phyloP scores from a whole-genome alignment of 495 filamentous ascomycete species.

The Hypoxylon intermedium region DNA sequence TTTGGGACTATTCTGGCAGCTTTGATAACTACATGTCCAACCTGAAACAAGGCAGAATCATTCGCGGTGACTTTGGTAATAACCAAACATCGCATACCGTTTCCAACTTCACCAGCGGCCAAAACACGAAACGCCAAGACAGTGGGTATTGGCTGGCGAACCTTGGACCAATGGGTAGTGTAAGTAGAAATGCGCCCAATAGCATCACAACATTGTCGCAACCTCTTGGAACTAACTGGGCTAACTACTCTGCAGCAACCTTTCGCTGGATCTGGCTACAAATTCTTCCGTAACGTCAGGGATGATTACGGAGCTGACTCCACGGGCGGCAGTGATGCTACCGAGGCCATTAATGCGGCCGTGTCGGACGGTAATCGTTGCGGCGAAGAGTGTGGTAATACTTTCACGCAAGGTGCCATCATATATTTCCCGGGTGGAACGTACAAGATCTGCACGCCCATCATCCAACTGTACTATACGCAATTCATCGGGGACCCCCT shows the following conservation, averaged over 20 bases:
- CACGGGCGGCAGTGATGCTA: constrained; percentile 2
- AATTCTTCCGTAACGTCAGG: constrained; percentile 35
- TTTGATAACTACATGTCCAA: constrained; percentile 17
- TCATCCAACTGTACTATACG: constrained; percentile 44
- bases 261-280: not conserved
- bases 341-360: not conserved
- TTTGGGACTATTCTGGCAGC: constrained; percentile 19
- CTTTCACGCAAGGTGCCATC: not conserved
- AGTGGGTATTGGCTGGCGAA: no score
- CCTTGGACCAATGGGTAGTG: no score
- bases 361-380: not conserved
- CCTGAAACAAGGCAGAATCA: not conserved
- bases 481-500: constrained; percentile 50
- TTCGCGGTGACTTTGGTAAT: no score
- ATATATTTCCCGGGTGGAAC: constrained; percentile 28
- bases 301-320: constrained; percentile 26
- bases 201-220: no score
- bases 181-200: no score
- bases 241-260: not conserved
- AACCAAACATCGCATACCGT: no score
- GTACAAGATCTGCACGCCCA: constrained; percentile 12
- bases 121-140: no score
- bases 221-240: no score
- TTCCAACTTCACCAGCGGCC: no score
- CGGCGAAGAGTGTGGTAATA: not conserved